Evolutionary conservation across 2,329 filamentous ascomycete species (phyloP).

Genomic region (Gliomastix tumulicola): DNA sequence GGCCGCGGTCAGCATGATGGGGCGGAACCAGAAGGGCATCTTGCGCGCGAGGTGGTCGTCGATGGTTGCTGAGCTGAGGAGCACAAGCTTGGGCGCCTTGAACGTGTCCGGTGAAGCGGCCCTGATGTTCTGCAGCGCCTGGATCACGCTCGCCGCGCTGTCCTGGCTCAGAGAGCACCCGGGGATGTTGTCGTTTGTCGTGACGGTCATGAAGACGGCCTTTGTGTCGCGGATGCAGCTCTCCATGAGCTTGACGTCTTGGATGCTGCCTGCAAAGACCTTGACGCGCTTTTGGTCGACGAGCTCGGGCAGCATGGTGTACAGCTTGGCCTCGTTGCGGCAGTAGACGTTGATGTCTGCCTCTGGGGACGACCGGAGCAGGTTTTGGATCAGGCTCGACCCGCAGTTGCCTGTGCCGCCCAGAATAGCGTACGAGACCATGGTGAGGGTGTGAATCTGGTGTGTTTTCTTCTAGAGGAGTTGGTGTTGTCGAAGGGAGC

Average conservation of each 20-base stretch:
- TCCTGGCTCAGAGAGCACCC: neutral
- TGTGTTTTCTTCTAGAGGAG: too few species aligned
- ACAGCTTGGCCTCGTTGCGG: conserved; percentile 31
- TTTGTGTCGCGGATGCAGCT: neutral
- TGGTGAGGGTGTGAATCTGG: too few species aligned
- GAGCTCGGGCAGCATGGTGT: conserved; percentile 19
- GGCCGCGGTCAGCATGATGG: conserved; percentile 7
- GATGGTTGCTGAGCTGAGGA: neutral
- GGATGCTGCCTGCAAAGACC: conserved; percentile 32
- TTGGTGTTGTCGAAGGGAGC: too few species aligned
- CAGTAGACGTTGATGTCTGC: conserved; percentile 32
- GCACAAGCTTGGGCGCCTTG: neutral
- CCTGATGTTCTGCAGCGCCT: neutral
- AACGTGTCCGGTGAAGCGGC: neutral
- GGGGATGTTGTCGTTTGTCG: neutral
- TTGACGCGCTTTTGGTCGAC: conserved; percentile 19
- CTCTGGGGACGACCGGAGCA: conserved; percentile 22
- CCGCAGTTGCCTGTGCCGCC: conserved; percentile 36
- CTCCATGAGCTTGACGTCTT: conserved; percentile 22
- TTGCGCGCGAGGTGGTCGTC: conserved; percentile 1
- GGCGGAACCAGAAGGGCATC: conserved; percentile 13
- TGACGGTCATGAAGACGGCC: neutral
- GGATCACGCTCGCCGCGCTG: neutral
- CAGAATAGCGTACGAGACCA: conserved; percentile 27
- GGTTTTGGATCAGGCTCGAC: conserved; percentile 26